Evolutionary conservation across 257 asterid genomes (phyloP).

Genomic region (Hygrophila difformis): DNA sequence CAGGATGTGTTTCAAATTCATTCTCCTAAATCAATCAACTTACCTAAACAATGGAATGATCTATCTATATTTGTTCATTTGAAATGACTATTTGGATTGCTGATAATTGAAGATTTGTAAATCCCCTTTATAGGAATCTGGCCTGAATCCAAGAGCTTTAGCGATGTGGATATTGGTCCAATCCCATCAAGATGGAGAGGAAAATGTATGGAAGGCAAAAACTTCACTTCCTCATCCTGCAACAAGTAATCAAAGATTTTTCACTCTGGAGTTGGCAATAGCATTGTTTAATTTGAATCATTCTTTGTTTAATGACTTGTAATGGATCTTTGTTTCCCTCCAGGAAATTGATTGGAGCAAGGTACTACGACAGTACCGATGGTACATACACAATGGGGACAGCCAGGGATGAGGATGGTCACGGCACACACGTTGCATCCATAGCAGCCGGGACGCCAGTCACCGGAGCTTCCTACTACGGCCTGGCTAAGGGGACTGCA

Average conservation of each 20-base stretch:
- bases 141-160: slow-evolving; percentile 85
- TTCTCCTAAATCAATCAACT: too few relatives aligned
- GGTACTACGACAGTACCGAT: slow-evolving; percentile 35
- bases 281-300: neutral
- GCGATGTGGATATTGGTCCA: slow-evolving; percentile 44
- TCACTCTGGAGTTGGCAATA: neutral
- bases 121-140: slow-evolving; percentile 48
- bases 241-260: slow-evolving; percentile 34
- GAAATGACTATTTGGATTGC: too few relatives aligned
- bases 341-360: slow-evolving; percentile 84
- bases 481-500: slow-evolving; percentile 64
- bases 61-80: too few relatives aligned
- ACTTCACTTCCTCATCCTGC: slow-evolving; percentile 49
- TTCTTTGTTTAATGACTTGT: too few relatives aligned
- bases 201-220: slow-evolving; percentile 47
- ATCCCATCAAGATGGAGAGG: slow-evolving; percentile 79
- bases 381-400: slow-evolving; percentile 15
- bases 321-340: neutral
- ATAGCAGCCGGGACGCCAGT: slow-evolving; percentile 74
- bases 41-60: too few relatives aligned
- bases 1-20: too few relatives aligned
- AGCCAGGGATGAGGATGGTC: slow-evolving; percentile 59
- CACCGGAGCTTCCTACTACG: slow-evolving; percentile 56
- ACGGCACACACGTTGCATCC: slow-evolving; percentile 81
- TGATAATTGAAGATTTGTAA: too few relatives aligned